A percentile compares a stretch with the other conserved stretches of the same genome.
phyloP scores from a whole-genome alignment of 2,329 filamentous ascomycete species.

The Metarhizium sp. region DNA sequence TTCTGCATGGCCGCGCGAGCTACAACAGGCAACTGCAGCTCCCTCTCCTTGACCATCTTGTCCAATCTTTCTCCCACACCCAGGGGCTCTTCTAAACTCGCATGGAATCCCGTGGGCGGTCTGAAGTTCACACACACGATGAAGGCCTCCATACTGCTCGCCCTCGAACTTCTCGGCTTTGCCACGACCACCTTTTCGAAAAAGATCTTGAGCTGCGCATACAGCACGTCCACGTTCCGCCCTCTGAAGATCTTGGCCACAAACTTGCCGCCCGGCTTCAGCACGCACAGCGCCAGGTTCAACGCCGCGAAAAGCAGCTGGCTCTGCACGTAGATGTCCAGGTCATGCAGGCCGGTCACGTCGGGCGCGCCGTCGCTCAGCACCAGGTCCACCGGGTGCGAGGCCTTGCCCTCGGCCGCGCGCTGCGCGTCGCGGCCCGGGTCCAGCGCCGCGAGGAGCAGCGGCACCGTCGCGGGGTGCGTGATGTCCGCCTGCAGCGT shows the following conservation, averaged over 20 bases:
- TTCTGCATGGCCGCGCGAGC: slow-evolving; percentile 38
- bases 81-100: slow-evolving; percentile 66
- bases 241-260: slow-evolving; percentile 97
- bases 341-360: slow-evolving; percentile 90
- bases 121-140: slow-evolving; percentile 88
- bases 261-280: slow-evolving; percentile 89
- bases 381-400: slow-evolving; percentile 82
- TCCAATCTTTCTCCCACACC: slow-evolving; percentile 51
- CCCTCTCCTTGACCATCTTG: slow-evolving; percentile 35
- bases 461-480: slow-evolving; percentile 86
- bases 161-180: slow-evolving; percentile 89
- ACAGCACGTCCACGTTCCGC: slow-evolving; percentile 90
- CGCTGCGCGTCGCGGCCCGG: slow-evolving; percentile 45
- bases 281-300: slow-evolving; percentile 84
- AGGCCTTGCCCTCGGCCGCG: slow-evolving; percentile 38
- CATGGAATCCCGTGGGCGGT: slow-evolving; percentile 66
- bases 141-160: slow-evolving; percentile 93
- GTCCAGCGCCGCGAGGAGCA: slow-evolving; percentile 78
- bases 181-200: slow-evolving; percentile 80
- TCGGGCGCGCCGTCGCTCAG: slow-evolving; percentile 94
- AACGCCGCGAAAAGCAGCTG: slow-evolving; percentile 91
- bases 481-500: slow-evolving; percentile 94
- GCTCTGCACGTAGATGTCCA: slow-evolving; percentile 96
- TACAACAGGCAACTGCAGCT: slow-evolving; percentile 29
- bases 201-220: slow-evolving; percentile 85